A percentile compares a stretch with the other conserved stretches of the same genome.
Evolutionary conservation across 2,329 filamentous ascomycete genomes (phyloP).

Genomic region (Aspergillus quadricinctus): DNA sequence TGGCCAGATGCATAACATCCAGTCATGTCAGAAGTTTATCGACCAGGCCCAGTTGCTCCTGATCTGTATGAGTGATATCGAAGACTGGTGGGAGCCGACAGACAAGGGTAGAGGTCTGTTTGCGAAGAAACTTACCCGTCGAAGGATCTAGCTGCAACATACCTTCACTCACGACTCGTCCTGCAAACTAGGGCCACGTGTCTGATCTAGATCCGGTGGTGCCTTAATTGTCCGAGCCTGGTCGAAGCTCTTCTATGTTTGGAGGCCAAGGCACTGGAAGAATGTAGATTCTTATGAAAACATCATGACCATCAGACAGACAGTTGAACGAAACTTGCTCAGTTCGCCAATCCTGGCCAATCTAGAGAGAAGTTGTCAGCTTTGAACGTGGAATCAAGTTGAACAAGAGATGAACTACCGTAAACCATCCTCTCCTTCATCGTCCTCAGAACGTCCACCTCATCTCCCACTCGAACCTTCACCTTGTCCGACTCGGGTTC

Average conservation of each 20-base stretch:
- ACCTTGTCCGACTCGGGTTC: constrained; percentile 30
- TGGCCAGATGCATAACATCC: not conserved
- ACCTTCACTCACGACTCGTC: too few relatives aligned
- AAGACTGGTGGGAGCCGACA: not conserved
- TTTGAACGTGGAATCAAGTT: not conserved
- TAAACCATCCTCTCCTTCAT: constrained; percentile 52
- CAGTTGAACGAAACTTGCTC: not conserved
- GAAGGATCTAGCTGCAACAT: not conserved
- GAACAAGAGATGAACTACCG: constrained; percentile 41
- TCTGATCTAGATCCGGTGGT: too few relatives aligned
- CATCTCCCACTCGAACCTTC: constrained; percentile 53
- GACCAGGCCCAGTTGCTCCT: not conserved
- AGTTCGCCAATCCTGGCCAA: constrained; percentile 24
- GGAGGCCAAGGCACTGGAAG: too few relatives aligned
- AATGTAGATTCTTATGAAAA: too few relatives aligned
- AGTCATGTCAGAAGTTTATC: not conserved
- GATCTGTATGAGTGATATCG: not conserved
- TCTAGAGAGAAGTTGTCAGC: constrained; percentile 18
- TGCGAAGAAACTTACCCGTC: not conserved
- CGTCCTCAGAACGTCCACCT: constrained; percentile 49
- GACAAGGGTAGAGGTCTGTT: not conserved
- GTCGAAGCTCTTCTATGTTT: too few relatives aligned
- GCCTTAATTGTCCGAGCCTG: too few relatives aligned
- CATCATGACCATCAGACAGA: not conserved
- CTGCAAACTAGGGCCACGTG: too few relatives aligned